Evolutionary conservation across 1,284 basidiomycete genomes (phyloP).

Genomic region (Cutaneotrichosporon dermatis): DNA sequence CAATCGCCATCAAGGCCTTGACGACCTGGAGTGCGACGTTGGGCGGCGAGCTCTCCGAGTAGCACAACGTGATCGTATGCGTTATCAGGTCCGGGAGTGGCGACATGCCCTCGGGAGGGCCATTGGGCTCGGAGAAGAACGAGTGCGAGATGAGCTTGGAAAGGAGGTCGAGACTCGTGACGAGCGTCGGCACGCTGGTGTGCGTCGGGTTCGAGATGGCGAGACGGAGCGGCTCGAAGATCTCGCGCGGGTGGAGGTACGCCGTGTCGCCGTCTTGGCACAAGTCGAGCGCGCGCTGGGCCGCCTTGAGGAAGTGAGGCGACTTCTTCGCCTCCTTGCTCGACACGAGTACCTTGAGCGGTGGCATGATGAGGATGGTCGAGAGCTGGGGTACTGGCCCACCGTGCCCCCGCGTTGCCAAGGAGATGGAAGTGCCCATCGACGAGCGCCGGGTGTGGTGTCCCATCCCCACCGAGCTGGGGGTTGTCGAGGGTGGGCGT

Average conservation of each 20-base stretch:
- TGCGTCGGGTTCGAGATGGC: conserved; percentile 74
- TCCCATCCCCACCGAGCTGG: conserved; percentile 4
- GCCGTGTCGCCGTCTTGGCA: conserved; percentile 61
- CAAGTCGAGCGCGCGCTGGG: conserved; percentile 75
- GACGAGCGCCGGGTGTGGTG: conserved; percentile 35
- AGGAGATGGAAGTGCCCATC: conserved; percentile 34
- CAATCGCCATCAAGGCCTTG: conserved; percentile 81
- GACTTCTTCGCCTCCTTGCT: conserved; percentile 88
- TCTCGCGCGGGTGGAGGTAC: conserved; percentile 62
- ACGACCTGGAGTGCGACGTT: conserved; percentile 90
- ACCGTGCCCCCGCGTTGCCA: conserved; percentile 19
- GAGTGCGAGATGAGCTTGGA: conserved; percentile 94
- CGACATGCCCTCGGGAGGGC: conserved; percentile 55
- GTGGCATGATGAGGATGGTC: conserved; percentile 63
- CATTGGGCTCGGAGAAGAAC: conserved; percentile 66
- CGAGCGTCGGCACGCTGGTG: conserved; percentile 81
- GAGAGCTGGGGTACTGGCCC: conserved; percentile 43
- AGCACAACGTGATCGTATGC: conserved; percentile 88
- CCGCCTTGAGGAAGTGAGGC: conserved; percentile 70
- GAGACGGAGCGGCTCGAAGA: conserved; percentile 85
- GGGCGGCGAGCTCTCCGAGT: conserved; percentile 79
- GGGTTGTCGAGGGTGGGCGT: conserved; percentile 19
- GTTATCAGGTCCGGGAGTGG: conserved; percentile 85
- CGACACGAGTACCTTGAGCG: conserved; percentile 77
- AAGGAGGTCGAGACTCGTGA: conserved; percentile 90